phyloP scores from a whole-genome alignment of 2,329 filamentous ascomycete genomes.

The Elsinoe australis region DNA sequence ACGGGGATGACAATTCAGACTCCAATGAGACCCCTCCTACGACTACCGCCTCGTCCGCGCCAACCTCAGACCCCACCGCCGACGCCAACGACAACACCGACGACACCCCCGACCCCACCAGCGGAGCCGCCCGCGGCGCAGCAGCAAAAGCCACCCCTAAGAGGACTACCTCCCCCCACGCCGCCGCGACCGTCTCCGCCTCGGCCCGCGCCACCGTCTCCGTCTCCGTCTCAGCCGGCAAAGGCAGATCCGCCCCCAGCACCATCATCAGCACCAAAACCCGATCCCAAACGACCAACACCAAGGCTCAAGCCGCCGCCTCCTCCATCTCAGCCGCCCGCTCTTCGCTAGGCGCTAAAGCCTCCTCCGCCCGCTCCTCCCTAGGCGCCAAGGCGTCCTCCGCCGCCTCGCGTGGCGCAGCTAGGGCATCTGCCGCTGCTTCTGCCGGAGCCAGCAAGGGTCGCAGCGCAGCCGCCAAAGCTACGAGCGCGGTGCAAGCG shows the following conservation, averaged over 20 bases:
- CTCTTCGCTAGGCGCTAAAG: too few relatives aligned
- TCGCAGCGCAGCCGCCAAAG: neutral
- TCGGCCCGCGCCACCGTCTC: neutral
- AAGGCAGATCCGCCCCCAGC: too few relatives aligned
- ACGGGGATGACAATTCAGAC: neutral
- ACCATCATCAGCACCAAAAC: too few relatives aligned
- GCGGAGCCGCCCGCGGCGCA: neutral
- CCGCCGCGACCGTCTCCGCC: too few relatives aligned
- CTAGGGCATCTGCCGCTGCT: too few relatives aligned
- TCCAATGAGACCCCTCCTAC: neutral
- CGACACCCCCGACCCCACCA: neutral
- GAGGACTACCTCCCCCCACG: neutral
- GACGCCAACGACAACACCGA: neutral
- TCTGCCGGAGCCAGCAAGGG: slow-evolving; percentile 1
- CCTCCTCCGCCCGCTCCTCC: too few relatives aligned
- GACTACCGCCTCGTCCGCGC: neutral
- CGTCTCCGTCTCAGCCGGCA: neutral
- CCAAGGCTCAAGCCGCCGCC: too few relatives aligned
- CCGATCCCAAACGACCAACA: too few relatives aligned
- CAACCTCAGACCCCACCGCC: neutral
- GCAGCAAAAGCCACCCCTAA: neutral
- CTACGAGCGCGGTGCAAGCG: too few relatives aligned
- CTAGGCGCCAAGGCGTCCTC: too few relatives aligned
- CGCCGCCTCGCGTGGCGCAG: too few relatives aligned
- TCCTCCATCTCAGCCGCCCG: too few relatives aligned